Base-by-base conservation (phyloP, 176 grass and related monocot genomes). In the Ananas comosus region DNA sequence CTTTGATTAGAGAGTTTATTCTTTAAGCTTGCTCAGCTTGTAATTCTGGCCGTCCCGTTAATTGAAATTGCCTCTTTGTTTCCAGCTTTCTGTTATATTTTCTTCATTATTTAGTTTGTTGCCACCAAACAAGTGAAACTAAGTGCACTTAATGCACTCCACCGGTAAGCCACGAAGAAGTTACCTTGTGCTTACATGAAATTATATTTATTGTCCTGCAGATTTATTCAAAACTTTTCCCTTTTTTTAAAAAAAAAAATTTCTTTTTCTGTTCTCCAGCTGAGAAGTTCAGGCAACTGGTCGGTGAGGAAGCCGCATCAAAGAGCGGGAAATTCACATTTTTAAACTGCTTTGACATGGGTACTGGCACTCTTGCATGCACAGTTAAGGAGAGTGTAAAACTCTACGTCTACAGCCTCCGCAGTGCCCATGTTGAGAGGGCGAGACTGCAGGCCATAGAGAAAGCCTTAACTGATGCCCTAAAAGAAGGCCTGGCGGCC, bases 241-340 rank as follows among this genome's bases (percentile, higher is more conserved):
- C 5, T 72, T 22, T 59, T 6, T 13, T 27, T 27, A 2, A 27
- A 27, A 49, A 47, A 1, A 2, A 27, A 27, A 49, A 47, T 12
- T 13, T 33, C 69, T 65, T 67, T 50, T 49, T 66, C 12, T 48
- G 42, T 70, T 85, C 53, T 85, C 17, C 87, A 99, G 95, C 95
- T 68, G 95, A 99, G 75, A 99, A 94, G 68, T 99, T 82, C 58
- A 94, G 95, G 69, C 87, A 91, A 86, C 72, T 93, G 79, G 90
- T 94, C 9, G 95, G 95, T 67, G 84, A 99, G 75, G 95, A 94
- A 74, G 78, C 59, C 76, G 59, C 95, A 72, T 94, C 90, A 18
- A 99, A 99, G 81, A 99, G 95, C 74, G 95, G 95, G 18, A 29
- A 99, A 56, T 99, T 99, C 82, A 94, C 95, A 61, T 91, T 99